Base-by-base conservation (phyloP, 176 grass and related monocot genomes). In the Dendrocalamus sinicus region DNA sequence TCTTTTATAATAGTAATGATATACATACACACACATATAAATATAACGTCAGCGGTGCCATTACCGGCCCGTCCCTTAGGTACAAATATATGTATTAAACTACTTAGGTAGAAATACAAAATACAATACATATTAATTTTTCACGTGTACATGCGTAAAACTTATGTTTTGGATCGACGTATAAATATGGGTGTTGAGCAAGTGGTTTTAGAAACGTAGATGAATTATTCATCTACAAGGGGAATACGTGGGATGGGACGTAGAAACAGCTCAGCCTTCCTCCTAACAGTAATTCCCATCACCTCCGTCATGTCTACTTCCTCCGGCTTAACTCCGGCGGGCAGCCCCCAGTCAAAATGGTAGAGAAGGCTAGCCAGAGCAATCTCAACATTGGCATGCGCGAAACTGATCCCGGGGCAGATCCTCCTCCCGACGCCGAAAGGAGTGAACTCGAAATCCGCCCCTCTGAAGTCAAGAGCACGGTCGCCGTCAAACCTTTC, bases 401-500 rank as follows among this genome's bases (percentile, higher is more conserved):
- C 40, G 64, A 90, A 81, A 4, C 39, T 35, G 2, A 86, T 82
- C 26, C 84, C 89, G 0, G 89, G 89, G 19, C 89, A 87, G 20
- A 82, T 70, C 78, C 89, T 81, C 15, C 89, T 37, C 12, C 87
- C 87, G 0, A 55, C 37, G 9, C 87, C 87, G 9, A 89, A 89
- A 23, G 87, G 87, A 22, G 86, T 59, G 73, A 78, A 77, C 59
- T 87, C 79, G 2, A 91, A 91, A 68, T 87, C 46, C 9, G 7
- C 8, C 6, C 88, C 88, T 41, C 85, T 77, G 0, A 77, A 76
- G 41, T 79, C 89, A 0, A 47, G 14, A 6, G 4, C 51, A 4
- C 17, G 4, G 0, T 64, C 58, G 12, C 40, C 22, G 40, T 44
- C 52, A 10, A 91, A 91, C 32, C 89, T 82, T 79, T 87, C 89